Evolutionary conservation across 352 stramenopile genomes (phyloP).

Genomic region (Globisporangium canariense): DNA sequence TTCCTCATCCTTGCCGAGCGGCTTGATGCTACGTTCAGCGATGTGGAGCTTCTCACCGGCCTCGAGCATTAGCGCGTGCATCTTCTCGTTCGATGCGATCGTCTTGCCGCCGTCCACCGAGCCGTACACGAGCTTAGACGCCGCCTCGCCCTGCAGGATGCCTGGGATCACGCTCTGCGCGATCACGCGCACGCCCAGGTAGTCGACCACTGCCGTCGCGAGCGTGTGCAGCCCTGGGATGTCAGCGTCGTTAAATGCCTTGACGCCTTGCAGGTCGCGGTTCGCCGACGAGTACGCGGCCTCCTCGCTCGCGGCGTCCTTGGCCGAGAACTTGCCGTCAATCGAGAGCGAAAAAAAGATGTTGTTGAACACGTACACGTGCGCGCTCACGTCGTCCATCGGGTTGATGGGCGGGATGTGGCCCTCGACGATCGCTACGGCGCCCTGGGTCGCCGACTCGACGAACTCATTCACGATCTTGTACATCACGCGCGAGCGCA

Average conservation of each 20-base stretch:
- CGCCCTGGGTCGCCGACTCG: conserved; percentile 85
- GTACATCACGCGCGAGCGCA: conserved; percentile 92
- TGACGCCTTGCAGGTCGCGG: conserved; percentile 87
- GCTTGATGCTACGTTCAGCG: conserved; percentile 79
- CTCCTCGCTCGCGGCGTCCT: conserved; percentile 72
- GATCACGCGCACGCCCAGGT: conserved; percentile 92
- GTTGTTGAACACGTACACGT: conserved; percentile 98
- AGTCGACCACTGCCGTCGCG: conserved; percentile 94
- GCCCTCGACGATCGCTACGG: conserved; percentile 93
- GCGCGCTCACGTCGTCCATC: conserved; percentile 89
- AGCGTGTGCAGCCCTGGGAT: conserved; percentile 91
- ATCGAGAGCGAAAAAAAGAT: conserved; percentile 96
- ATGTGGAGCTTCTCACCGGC: conserved; percentile 86
- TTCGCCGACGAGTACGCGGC: conserved; percentile 85
- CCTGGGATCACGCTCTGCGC: conserved; percentile 95
- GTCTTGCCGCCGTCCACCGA: conserved; percentile 91
- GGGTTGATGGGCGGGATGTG: conserved; percentile 95
- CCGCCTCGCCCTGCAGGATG: conserved; percentile 94
- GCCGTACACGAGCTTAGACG: conserved; percentile 94
- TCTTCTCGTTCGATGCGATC: conserved; percentile 88
- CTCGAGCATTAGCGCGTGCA: conserved; percentile 89
- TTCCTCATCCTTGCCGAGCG: conserved; percentile 56
- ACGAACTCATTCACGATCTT: conserved; percentile 96
- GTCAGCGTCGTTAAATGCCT: conserved; percentile 91
- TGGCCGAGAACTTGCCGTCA: conserved; percentile 63